These are phyloP conservation scores for Thraustochytrium sp. DNA, from an alignment of 352 stramenopile genomes.

Conservation along the genomic window DNA sequence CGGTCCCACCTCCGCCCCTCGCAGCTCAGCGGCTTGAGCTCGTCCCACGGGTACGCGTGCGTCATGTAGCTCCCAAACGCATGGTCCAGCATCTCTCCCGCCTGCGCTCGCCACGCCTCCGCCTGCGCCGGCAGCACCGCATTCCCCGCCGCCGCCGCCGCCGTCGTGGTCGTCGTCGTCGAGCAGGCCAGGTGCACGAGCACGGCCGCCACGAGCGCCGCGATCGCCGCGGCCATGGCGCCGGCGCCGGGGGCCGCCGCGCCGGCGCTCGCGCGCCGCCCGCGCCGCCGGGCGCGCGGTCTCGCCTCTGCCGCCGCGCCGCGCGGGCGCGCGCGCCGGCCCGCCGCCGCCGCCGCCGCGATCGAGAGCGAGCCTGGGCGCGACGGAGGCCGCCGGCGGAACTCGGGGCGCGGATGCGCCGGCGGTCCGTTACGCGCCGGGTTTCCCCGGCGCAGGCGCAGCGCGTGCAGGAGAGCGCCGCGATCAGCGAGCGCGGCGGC, in stretches of 20 bases:
- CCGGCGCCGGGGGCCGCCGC: no score
- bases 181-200: not conserved
- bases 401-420: not conserved
- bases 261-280: no score
- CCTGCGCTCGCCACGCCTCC: not conserved
- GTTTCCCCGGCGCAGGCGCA: no score
- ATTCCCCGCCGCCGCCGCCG: no score
- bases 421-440: no score
- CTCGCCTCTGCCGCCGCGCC: not conserved
- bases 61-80: slow-evolving; percentile 71
- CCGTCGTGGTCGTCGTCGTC: not conserved
- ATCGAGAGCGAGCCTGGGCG: not conserved
- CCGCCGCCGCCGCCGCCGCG: no score
- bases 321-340: no score
- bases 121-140: no score
- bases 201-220: not conserved
- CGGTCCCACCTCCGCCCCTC: slow-evolving; percentile 31
- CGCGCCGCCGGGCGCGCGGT: no score
- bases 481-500: no score
- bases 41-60: slow-evolving; percentile 89
- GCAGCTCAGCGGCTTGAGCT: slow-evolving; percentile 70
- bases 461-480: no score
- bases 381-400: not conserved
- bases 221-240: not conserved
- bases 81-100: slow-evolving; percentile 1